Evolutionary conservation across 352 stramenopile genomes (phyloP), one percentile per base, ranked within the genome.

Genomic region (Pythium plurisporium): DNA sequence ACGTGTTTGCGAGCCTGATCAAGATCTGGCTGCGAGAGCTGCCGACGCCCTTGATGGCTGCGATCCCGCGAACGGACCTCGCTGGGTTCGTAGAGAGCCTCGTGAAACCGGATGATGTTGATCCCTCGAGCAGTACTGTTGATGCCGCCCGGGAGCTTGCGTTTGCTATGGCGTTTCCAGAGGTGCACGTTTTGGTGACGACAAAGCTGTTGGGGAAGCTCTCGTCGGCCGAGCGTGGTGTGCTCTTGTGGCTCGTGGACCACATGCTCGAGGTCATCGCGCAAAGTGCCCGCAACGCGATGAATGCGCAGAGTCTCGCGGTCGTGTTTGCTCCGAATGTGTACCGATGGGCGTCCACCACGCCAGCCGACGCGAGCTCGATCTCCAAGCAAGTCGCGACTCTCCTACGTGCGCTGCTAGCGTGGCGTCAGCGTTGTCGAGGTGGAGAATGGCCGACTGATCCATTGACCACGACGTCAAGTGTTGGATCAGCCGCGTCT

Each of bases 11-110:
- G 0, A 82, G 76, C 52, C 67, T 89, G 20, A 51, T 87, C 36
- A 89, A 89, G 42, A 51, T 71, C n/a, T 89, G 74, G 74, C 62
- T 89, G 4, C 72, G 79, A 11, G 74, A 89, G 17, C 64, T 89
- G 31, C 76, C 79, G 0, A 49, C 17, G 12, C 70, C 71, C 14
- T 37, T 89, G 59, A 47, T 87, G 3, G 51, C 59, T 15, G 23
- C n/a, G 1, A 22, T 66, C 14, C 22, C 37, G 9, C 36, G 44
- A 2, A 47, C 38, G 14, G 47, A 79, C 50, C 33, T 76, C 3
- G 38, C 57, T 1, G 20, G 56, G 0, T 38, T 69, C 12, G 20
- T 82, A 5, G 29, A 54, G 38, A 20, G 19, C 2, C 50, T 78
- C 22, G 68, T 50, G 0, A 65, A 65, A 25, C 25, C 62, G 30